These are phyloP conservation scores for Solanum hybrid DNA, from an alignment of 305 asterid genomes.

Conservation along the genomic window DNA sequence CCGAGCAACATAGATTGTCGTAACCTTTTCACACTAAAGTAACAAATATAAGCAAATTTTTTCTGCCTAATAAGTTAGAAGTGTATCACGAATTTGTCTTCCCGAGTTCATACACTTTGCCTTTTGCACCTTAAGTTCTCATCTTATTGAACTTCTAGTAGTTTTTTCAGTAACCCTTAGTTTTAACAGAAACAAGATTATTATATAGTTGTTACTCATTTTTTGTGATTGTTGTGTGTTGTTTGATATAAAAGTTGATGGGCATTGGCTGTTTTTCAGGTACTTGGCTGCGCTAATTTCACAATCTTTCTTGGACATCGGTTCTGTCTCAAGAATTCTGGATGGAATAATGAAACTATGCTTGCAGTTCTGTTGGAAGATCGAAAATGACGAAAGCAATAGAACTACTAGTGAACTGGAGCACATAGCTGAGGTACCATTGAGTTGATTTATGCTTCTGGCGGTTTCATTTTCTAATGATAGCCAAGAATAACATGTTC, in stretches of 20 bases:
- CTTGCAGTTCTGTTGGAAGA: conserved; percentile 93
- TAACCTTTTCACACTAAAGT: not conserved
- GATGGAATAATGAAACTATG: conserved; percentile 95
- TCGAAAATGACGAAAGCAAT: conserved; percentile 61
- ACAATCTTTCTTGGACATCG: conserved; percentile 95
- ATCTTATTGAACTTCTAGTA: not conserved
- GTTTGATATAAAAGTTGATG: not conserved
- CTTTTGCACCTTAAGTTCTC: not conserved
- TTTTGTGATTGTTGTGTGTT: not conserved
- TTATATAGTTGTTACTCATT: not conserved
- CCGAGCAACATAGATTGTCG: too few species aligned
- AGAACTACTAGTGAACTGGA: conserved; percentile 70
- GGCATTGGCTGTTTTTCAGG: conserved; percentile 30
- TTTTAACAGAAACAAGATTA: not conserved
- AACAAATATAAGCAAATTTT: not conserved
- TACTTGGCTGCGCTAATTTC: conserved; percentile 91
- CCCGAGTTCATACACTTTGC: not conserved
- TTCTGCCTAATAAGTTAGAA: not conserved
- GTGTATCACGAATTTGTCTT: not conserved
- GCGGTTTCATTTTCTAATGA: not conserved
- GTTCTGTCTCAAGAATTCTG: conserved; percentile 94
- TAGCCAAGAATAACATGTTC: not conserved
- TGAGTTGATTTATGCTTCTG: conserved; percentile 10
- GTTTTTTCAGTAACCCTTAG: not conserved
- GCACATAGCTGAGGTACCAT: conserved; percentile 77